phyloP scores from a whole-genome alignment of 2,329 filamentous ascomycete genomes.

The Tolypocladium sp. region DNA sequence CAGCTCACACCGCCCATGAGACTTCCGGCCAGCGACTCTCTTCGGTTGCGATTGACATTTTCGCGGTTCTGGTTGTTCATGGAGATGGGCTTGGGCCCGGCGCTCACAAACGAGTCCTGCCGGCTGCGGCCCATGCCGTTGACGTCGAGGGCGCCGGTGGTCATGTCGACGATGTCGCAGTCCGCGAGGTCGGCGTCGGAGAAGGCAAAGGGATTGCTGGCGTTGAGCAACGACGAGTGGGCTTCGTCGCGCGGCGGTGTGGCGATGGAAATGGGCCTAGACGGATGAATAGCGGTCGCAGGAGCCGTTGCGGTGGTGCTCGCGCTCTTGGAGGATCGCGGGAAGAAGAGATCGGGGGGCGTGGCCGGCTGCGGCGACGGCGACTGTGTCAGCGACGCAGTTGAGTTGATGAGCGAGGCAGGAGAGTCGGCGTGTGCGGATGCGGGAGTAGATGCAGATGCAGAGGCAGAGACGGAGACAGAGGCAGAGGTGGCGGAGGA shows the following conservation, averaged over 20 bases:
- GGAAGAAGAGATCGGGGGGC: conserved; percentile 14
- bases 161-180: conserved; percentile 39
- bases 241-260: conserved; percentile 13
- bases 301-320: conserved; percentile 6
- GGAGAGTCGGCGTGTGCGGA: conserved; percentile 21
- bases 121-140: conserved; percentile 46
- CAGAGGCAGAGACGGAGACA: not conserved
- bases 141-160: conserved; percentile 50
- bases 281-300: conserved; percentile 12
- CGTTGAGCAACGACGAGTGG: conserved; percentile 12
- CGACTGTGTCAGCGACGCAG: conserved; percentile 23
- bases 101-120: conserved; percentile 58
- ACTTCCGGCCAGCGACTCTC: conserved; percentile 55
- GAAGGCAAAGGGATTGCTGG: conserved; percentile 13
- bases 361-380: conserved; percentile 26
- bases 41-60: conserved; percentile 44
- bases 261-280: conserved; percentile 27
- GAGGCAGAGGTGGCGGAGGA: conserved; percentile 2
- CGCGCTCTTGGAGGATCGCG: conserved; percentile 5
- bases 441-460: conserved; percentile 8
- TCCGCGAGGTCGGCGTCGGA: conserved; percentile 16
- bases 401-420: conserved; percentile 20
- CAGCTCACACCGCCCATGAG: conserved; percentile 84
- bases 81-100: conserved; percentile 57
- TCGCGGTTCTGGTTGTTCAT: conserved; percentile 57